These are phyloP conservation scores for Tetraselmis striata DNA, from an alignment of 139 green algal genomes.

Conservation along the genomic window DNA sequence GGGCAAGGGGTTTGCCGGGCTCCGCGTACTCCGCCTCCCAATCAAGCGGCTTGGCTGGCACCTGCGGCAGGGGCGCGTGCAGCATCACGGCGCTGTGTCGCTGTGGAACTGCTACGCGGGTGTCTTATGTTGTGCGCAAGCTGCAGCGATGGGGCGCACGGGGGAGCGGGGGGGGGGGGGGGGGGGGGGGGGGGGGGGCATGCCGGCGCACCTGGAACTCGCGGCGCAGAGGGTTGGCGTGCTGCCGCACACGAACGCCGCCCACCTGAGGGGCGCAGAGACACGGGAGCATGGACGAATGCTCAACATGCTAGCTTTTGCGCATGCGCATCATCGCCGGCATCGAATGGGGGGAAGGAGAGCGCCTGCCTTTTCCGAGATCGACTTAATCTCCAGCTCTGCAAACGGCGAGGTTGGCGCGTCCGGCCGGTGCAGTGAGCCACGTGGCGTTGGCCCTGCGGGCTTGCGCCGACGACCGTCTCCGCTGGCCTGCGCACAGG, in stretches of 20 bases:
- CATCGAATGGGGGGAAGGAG: background rate
- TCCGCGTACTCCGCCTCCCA: slow-evolving; percentile 53
- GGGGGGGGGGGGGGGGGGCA: background rate
- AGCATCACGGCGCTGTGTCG: background rate
- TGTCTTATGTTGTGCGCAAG: no score
- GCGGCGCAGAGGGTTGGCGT: slow-evolving; percentile 72
- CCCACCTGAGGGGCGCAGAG: no score
- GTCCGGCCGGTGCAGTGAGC: background rate
- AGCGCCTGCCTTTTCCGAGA: background rate
- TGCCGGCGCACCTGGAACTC: slow-evolving; percentile 24
- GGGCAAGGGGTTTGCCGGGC: slow-evolving; percentile 49
- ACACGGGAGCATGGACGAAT: background rate
- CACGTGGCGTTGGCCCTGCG: background rate
- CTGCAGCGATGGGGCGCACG: no score
- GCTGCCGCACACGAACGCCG: slow-evolving; percentile 57
- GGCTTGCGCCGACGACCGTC: no score
- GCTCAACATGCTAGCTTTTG: background rate
- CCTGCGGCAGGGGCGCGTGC: slow-evolving; percentile 20
- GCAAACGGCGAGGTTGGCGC: background rate
- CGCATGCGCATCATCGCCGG: background rate
- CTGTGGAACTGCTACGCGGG: background rate
- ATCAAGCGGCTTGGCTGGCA: slow-evolving; percentile 23
- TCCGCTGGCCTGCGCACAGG: no score
- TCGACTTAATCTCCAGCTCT: background rate
- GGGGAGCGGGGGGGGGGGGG: background rate